These are phyloP conservation scores for Penicillium roqueforti DNA, from an alignment of 495 filamentous ascomycete genomes.

Conservation along the genomic window DNA sequence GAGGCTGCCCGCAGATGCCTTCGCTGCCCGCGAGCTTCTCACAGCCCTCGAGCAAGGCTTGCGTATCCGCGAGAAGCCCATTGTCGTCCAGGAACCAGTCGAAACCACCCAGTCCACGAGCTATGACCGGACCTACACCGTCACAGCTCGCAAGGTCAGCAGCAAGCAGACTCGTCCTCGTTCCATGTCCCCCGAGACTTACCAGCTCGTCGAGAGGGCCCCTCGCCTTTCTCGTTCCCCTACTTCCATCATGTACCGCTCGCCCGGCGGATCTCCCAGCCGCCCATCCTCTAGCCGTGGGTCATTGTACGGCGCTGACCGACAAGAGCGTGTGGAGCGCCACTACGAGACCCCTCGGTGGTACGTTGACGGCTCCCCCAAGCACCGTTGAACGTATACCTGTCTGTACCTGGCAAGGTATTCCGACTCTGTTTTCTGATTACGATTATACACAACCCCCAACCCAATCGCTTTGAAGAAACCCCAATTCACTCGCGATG, in stretches of 20 bases:
- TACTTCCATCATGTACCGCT: slow-evolving; percentile 34
- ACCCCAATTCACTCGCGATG: slow-evolving; percentile 11
- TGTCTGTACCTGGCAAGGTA: not conserved
- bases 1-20: slow-evolving; percentile 44
- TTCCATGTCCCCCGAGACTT: slow-evolving; percentile 14
- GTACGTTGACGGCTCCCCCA: slow-evolving; percentile 23
- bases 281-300: slow-evolving; percentile 39
- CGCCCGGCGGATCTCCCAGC: slow-evolving; percentile 24
- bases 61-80: slow-evolving; percentile 24
- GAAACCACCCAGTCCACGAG: slow-evolving; percentile 21
- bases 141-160: slow-evolving; percentile 30
- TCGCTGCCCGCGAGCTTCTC: slow-evolving; percentile 40
- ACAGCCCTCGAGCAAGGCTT: slow-evolving; percentile 47
- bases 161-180: slow-evolving; percentile 18
- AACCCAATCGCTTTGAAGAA: slow-evolving; percentile 9
- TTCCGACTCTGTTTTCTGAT: not conserved
- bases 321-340: slow-evolving; percentile 37
- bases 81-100: slow-evolving; percentile 12
- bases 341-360: slow-evolving; percentile 26
- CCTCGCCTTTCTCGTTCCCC: slow-evolving; percentile 18
- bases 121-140: slow-evolving; percentile 41
- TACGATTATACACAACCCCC: not conserved
- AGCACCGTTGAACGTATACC: slow-evolving; percentile 26
- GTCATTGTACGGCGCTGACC: slow-evolving; percentile 40
- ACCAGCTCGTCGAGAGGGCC: slow-evolving; percentile 40